Evolutionary conservation across 306 rosid genomes (phyloP).

Genomic region (Lathyrus sativus): DNA sequence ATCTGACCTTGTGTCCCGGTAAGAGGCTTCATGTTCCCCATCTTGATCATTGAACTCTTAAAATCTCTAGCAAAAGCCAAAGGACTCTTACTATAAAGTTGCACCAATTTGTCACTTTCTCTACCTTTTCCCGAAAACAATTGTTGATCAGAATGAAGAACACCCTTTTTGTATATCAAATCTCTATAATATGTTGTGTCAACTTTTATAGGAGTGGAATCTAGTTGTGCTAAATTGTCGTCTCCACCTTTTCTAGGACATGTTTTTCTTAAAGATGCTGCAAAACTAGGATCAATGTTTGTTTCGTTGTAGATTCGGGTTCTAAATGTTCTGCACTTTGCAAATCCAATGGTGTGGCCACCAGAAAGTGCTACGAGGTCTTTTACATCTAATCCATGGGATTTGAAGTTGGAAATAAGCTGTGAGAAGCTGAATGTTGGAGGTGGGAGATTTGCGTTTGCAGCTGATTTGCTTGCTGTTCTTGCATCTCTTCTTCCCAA

Average conservation of each 20-base stretch:
- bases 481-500: conserved; percentile 55
- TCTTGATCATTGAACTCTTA: conserved; percentile 45
- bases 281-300: conserved; percentile 32
- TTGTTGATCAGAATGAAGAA: conserved; percentile 54
- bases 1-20: conserved; percentile 42
- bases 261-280: conserved; percentile 11
- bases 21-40: conserved; percentile 53
- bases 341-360: conserved; percentile 51
- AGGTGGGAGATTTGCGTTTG: conserved; percentile 43
- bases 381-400: conserved; percentile 37
- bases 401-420: conserved; percentile 36
- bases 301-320: conserved; percentile 43
- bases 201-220: conserved; percentile 31
- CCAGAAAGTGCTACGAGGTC: conserved; percentile 55
- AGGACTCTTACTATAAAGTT: conserved; percentile 15
- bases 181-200: conserved; percentile 39
- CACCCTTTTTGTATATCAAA: conserved; percentile 44
- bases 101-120: conserved; percentile 44
- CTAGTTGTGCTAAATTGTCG: conserved; percentile 36
- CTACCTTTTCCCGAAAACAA: conserved; percentile 43
- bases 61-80: conserved; percentile 48
- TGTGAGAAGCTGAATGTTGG: conserved; percentile 31
- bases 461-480: conserved; percentile 40
- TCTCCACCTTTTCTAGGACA: conserved; percentile 48
- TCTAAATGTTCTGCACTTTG: conserved; percentile 38